Base-by-base conservation (phyloP, 1,139 yeast species). In the Wickerhamomyces sp. region DNA sequence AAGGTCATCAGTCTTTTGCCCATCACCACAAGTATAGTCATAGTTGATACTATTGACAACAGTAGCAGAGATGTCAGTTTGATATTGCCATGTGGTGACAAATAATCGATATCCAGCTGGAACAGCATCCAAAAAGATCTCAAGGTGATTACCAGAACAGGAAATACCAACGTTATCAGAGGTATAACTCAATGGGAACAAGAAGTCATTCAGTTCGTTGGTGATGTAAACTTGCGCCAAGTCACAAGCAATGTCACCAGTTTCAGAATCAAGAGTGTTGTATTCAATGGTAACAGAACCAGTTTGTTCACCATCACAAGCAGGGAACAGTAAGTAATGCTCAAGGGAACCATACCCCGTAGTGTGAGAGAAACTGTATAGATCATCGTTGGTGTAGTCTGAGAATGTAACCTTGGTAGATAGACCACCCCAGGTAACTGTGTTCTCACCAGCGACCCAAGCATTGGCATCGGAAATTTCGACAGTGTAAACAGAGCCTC, bases 151-250 rank as follows among this genome's bases (percentile, higher is more conserved):
- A 31, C 55, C 44, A 23, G 52, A 41, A 41, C 61, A 58, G 5
- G 54, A 40, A 23, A 49, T 49, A 7, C 44, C 42, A 13, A 47
- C 44, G 23, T 45, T 35, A 8, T 50, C 49, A 11, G 30, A 26
- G 3, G 45, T 37, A 26, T 40, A 40, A 4, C 38, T 32, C 11
- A 39, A 31, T 10, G 61, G 59, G n/a, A 57, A 47, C 30, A 44
- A 43, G 52, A 57, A 58, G 30, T 54, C 57, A 29, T 58, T 58
- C 35, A 48, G 50, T 6, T 47, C 36, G 21, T 48, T 44, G 2
- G 58, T 44, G 9, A 45, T 26, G 24, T 40, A 42, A 11, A 48
- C 45, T 34, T 53, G 51, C 14, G 47, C 41, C 4, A 43, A 35
- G 10, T 47, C 37, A 37, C 62, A 57, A 28, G 53, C 52, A 13